Base-by-base conservation (phyloP, 163 green algal species). In the Scenedesmus sp. region DNA sequence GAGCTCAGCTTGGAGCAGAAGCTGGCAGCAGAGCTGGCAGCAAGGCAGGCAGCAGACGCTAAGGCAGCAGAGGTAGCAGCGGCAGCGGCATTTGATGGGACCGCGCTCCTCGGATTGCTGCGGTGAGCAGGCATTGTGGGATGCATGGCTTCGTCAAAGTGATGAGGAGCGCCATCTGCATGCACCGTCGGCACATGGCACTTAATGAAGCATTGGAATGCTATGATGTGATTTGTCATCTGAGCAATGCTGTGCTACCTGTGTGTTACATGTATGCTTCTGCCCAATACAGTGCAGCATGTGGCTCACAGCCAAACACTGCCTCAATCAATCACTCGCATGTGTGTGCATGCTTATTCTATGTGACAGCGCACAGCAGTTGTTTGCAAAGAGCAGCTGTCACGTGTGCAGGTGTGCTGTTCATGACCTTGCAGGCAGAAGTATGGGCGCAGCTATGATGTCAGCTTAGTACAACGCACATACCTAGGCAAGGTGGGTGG, bases 401-500 rank as follows among this genome's bases (percentile, higher is more conserved):
- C n/a, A n/a, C n/a, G n/a, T 4, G 16, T 33, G 24, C 18, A 68
- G 15, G 7, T 20, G 3, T 40, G 24, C 37, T 35, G 35, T 40
- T 37, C 22, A 15, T 53, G 30, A 2, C 70, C 6, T 46, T 88
- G 37, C 85, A 90, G 70, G 85, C 30, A 83, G 16, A 95, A 94
- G 91, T 95, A 91, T 83, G 88, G 86, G 1, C 85, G 91, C 15
- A 92, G 83, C 20, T 95, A 94, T 70, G 93, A 95, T 83, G 73
- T 95, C 3, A 91, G 59, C 35, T 59, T 95, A 16, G 93, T 93
- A 42, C 73, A 88, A 51, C 87, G 93, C 37, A 86, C 78, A 10
- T 94, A 92, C 51, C 16, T 92, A 6, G 92, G 92, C 4, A 84
- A 76, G 37, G 65, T 76, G 65, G 9, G 65, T 76, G 30, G 30